A percentile compares a stretch with the other conserved stretches of the same genome.
phyloP scores from a whole-genome alignment of 2,329 filamentous ascomycete genomes.

The Nannizziopsis barbatae region DNA sequence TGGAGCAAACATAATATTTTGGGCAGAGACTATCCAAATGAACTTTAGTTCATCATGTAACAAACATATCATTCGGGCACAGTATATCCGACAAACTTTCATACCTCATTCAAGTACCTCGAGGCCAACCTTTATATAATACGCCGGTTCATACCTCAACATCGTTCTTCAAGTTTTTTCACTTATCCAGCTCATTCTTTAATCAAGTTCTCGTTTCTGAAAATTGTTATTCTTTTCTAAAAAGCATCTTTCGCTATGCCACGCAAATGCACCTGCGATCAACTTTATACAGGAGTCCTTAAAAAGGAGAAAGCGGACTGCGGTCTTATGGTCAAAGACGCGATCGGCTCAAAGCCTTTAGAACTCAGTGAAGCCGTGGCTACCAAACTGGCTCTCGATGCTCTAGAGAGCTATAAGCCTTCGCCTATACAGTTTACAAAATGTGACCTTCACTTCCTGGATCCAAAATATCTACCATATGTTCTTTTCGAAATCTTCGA shows the following conservation, averaged over 20 bases:
- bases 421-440: neutral
- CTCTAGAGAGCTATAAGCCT: constrained; percentile 9
- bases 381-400: constrained; percentile 15
- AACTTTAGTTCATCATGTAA: neutral
- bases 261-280: constrained; percentile 1
- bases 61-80: neutral
- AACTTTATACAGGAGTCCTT: neutral
- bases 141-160: neutral
- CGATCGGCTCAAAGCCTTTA: constrained; percentile 1
- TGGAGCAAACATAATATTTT: constrained; percentile 4
- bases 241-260: neutral
- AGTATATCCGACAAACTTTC: neutral
- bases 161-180: neutral
- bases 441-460: constrained; percentile 1
- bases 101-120: too few species aligned
- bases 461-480: constrained; percentile 9
- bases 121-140: neutral
- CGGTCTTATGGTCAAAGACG: constrained; percentile 3
- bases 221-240: neutral
- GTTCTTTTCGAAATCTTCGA: constrained; percentile 15
- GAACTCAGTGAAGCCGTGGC: constrained; percentile 15
- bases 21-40: constrained; percentile 2
- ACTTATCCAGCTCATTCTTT: neutral
- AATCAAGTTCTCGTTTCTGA: neutral
- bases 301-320: constrained; percentile 5